Conservation (phyloP, 2,329 filamentous ascomycete genomes). For the Fonsecaea pedrosoi region DNA sequence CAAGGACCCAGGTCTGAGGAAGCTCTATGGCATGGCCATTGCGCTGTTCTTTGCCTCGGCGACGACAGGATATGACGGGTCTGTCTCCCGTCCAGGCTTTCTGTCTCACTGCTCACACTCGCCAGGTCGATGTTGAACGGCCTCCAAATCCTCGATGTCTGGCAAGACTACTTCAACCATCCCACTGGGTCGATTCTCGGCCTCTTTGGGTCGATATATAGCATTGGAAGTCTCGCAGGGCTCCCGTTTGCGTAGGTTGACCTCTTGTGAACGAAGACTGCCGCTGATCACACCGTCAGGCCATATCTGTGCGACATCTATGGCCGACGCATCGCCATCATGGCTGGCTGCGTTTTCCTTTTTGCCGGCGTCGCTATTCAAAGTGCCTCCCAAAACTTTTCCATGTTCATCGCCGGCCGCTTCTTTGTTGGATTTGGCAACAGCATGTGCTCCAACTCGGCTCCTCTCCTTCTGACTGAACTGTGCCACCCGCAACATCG, state of each 20-base stretch:
- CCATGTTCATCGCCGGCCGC: constrained; percentile 64
- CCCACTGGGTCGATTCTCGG: constrained; percentile 29
- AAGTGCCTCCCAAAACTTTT: constrained; percentile 38
- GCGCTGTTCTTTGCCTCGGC: constrained; percentile 66
- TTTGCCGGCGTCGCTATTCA: constrained; percentile 41
- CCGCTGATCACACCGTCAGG: background rate
- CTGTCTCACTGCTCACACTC: constrained; percentile 50
- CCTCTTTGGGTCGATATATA: constrained; percentile 23
- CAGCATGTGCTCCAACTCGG: constrained; percentile 25
- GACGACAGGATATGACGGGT: constrained; percentile 65
- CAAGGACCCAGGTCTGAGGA: constrained; percentile 62
- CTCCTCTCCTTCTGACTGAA: constrained; percentile 51
- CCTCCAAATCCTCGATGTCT: constrained; percentile 26
- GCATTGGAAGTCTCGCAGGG: constrained; percentile 26
- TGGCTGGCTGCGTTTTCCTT: constrained; percentile 31
- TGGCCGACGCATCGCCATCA: constrained; percentile 30
- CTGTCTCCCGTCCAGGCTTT: constrained; percentile 10
- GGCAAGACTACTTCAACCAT: constrained; percentile 36
- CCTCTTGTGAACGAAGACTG: background rate
- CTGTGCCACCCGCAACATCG: constrained; percentile 58
- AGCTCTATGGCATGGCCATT: constrained; percentile 60
- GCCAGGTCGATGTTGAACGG: constrained; percentile 34
- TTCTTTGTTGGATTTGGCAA: constrained; percentile 70
- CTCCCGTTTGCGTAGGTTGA: constrained; percentile 19
- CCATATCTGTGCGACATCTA: constrained; percentile 14